Evolutionary conservation across 1,284 basidiomycete species (phyloP), one percentile per base, ranked within the genome.

Genomic region (Pseudozyma sp.): DNA sequence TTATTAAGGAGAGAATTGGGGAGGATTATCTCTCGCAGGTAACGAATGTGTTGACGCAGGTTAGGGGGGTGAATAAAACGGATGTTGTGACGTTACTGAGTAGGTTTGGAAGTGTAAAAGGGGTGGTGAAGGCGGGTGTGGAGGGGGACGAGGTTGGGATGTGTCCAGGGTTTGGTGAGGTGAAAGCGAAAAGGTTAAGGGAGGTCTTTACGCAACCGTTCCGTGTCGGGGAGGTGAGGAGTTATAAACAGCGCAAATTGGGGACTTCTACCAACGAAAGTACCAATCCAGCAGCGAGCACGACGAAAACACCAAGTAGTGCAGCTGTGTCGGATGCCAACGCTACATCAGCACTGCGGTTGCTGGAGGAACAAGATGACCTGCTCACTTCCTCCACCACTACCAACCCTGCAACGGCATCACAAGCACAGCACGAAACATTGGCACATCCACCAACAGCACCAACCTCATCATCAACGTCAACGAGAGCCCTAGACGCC

Each of bases 51-150:
- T 87, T 99, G 39, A 99, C 96, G 0, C 91, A 90, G 74, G 92
- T 98, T 73, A 92, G 90, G 80, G 95, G 93, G 77, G 92, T 99
- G 62, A 99, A 99, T 87, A 97, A 96, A 87, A 98, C 96, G 0
- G 97, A 99, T 81, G 94, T 96, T 0, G 91, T 95, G 85, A 97
- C 95, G 1, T 87, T 99, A 92, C 95, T 48, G 34, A 76, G 54
- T 7, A 40, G 40, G 9, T 78, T 74, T 25, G 69, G 66, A 0
- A 60, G 42, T 16, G 59, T 65, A n/a, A 58, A 56, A 14, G 49
- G 55, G 0, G 59, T 76, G 39, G 73, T 57, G 36, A 59, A 12
- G 18, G 76, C 72, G 2, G 57, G 90, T 1, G 86, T 91, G 1
- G 92, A 93, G 54, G 90, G 92, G 69, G 92, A 93, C 53, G 90